These are phyloP conservation scores for Daldinia decipiens DNA, from an alignment of 495 filamentous ascomycete genomes.

Conservation along the genomic window DNA sequence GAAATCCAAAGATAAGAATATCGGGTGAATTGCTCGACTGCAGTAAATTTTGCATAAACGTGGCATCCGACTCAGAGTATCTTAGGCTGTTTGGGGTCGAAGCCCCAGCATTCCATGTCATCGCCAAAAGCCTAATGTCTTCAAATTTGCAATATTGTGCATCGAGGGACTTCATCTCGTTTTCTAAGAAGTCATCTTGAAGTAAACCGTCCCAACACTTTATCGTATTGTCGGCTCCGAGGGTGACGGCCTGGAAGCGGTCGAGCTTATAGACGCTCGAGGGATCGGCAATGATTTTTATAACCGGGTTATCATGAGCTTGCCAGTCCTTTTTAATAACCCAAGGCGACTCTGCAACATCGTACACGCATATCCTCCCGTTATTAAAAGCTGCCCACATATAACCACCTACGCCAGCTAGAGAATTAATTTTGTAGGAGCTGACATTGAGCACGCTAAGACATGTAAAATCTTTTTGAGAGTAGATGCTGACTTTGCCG, in stretches of 20 bases:
- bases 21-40: slow-evolving; percentile 79
- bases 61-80: slow-evolving; percentile 69
- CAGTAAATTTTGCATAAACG: slow-evolving; percentile 81
- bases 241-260: slow-evolving; percentile 83
- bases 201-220: slow-evolving; percentile 93
- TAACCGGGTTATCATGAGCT: slow-evolving; percentile 84
- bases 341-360: slow-evolving; percentile 85
- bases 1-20: slow-evolving; percentile 95
- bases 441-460: slow-evolving; percentile 83
- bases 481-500: slow-evolving; percentile 94
- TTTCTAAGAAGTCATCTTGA: slow-evolving; percentile 91
- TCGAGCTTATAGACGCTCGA: slow-evolving; percentile 89
- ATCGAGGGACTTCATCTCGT: slow-evolving; percentile 85
- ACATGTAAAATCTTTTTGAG: slow-evolving; percentile 76
- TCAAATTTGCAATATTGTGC: slow-evolving; percentile 84
- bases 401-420: slow-evolving; percentile 82
- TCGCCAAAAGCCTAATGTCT: slow-evolving; percentile 76
- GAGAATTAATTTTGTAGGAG: slow-evolving; percentile 92
- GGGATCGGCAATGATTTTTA: slow-evolving; percentile 77
- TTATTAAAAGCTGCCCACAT: slow-evolving; percentile 96
- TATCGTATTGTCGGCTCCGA: slow-evolving; percentile 87
- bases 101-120: slow-evolving; percentile 98
- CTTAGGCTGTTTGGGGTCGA: slow-evolving; percentile 84
- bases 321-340: slow-evolving; percentile 92
- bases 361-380: slow-evolving; percentile 95